Evolutionary conservation across 495 filamentous ascomycete species (phyloP).

Genomic region (Penicillium crystallinum): DNA sequence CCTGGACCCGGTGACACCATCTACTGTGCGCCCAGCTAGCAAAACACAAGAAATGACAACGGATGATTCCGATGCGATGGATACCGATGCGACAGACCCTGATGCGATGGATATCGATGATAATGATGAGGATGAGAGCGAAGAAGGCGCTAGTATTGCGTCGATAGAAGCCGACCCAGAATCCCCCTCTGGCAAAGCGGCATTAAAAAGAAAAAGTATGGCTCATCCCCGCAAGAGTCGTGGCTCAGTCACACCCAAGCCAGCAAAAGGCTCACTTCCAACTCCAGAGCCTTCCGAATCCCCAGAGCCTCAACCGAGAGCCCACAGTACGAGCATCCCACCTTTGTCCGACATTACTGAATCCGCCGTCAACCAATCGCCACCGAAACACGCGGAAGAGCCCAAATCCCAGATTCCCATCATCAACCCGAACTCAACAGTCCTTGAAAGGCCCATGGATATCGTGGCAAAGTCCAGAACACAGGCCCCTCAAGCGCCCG

Average conservation of each 20-base stretch:
- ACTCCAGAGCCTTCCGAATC: constrained; percentile 54
- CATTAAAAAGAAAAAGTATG: constrained; percentile 63
- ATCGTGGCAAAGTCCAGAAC: constrained; percentile 85
- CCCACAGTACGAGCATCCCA: constrained; percentile 45
- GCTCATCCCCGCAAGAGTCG: constrained; percentile 51
- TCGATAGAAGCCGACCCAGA: constrained; percentile 47
- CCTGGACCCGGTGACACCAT: constrained; percentile 47
- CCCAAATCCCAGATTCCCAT: constrained; percentile 52
- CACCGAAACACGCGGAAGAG: constrained; percentile 33
- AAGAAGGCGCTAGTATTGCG: constrained; percentile 31
- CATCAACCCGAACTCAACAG: constrained; percentile 66
- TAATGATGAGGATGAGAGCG: constrained; percentile 31
- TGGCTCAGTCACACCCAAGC: constrained; percentile 40
- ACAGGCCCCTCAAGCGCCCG: constrained; percentile 55
- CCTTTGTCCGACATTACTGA: constrained; percentile 77
- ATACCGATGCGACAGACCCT: constrained; percentile 10
- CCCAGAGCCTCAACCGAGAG: constrained; percentile 49
- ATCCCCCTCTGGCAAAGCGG: constrained; percentile 58
- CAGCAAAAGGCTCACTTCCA: constrained; percentile 47
- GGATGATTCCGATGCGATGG: constrained; percentile 31
- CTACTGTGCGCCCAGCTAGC: constrained; percentile 30
- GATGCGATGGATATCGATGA: constrained; percentile 23
- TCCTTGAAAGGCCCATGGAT: constrained; percentile 87
- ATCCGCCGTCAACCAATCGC: constrained; percentile 59
- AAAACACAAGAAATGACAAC: constrained; percentile 30